phyloP scores from a whole-genome alignment of 1,284 basidiomycete species.

The Apiotrichum gamsii region DNA sequence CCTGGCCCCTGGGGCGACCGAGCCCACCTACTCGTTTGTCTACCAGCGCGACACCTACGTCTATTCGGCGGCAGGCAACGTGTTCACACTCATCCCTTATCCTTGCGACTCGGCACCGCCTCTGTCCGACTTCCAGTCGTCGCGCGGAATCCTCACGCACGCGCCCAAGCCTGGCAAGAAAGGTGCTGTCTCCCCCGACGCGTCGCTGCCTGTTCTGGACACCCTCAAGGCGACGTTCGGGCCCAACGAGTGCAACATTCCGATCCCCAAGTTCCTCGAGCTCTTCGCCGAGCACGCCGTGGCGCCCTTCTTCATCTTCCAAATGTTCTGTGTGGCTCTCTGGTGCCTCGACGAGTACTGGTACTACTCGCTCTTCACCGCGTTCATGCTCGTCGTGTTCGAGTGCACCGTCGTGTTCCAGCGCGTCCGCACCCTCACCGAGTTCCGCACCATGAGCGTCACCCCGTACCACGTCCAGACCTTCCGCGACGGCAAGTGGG shows the following conservation, averaged over 20 bases:
- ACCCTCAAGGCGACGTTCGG: conserved; percentile 61
- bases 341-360: conserved; percentile 97
- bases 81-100: conserved; percentile 81
- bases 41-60: conserved; percentile 96
- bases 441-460: conserved; percentile 93
- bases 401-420: conserved; percentile 97
- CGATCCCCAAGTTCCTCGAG: conserved; percentile 81
- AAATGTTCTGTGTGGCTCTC: conserved; percentile 88
- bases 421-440: conserved; percentile 79
- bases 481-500: conserved; percentile 74
- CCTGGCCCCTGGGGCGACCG: conserved; percentile 50
- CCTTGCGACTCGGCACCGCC: conserved; percentile 71
- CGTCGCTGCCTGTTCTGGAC: conserved; percentile 43
- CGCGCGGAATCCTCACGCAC: conserved; percentile 50
- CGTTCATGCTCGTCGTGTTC: conserved; percentile 94
- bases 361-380: conserved; percentile 93
- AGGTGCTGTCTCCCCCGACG: conserved; percentile 1
- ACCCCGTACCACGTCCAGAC: conserved; percentile 77
- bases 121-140: conserved; percentile 62
- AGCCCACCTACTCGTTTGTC: conserved; percentile 72
- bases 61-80: conserved; percentile 52
- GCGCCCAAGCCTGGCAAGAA: conserved; percentile 16
- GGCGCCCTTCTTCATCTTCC: conserved; percentile 92
- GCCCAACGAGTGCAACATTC: conserved; percentile 89
- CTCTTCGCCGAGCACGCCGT: conserved; percentile 89